Percentiles rank a stretch among this genome's conserved stretches.
phyloP scores from a whole-genome alignment of 2,329 filamentous ascomycete species.

The Cyphellophora attinorum region DNA sequence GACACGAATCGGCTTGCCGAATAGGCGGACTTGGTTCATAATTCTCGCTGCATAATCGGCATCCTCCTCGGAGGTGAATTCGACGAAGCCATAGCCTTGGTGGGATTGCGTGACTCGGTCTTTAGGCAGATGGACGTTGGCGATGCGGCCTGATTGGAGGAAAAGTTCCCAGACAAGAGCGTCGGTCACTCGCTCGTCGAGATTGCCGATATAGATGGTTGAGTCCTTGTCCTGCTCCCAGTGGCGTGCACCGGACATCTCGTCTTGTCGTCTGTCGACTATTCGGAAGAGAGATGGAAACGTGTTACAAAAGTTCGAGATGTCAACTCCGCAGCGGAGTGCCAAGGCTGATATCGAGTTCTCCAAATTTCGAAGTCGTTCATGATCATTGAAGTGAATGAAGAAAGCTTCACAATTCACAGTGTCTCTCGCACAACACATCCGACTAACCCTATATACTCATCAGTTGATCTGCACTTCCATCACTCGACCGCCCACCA shows the following conservation, averaged over 20 bases:
- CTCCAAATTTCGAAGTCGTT: too few relatives aligned
- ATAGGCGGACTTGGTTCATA: constrained; percentile 91
- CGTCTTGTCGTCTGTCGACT: too few relatives aligned
- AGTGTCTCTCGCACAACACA: too few relatives aligned
- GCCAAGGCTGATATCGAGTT: constrained; percentile 1
- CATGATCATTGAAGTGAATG: too few relatives aligned
- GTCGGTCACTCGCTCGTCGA: constrained; percentile 90
- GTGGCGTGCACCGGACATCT: constrained; percentile 64
- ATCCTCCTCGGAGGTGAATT: constrained; percentile 90
- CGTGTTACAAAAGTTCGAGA: constrained; percentile 4
- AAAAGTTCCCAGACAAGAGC: constrained; percentile 94
- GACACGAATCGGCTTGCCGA: constrained; percentile 88
- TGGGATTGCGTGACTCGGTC: constrained; percentile 94
- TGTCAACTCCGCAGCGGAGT: too few relatives aligned
- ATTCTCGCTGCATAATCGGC: constrained; percentile 94
- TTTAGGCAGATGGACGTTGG: constrained; percentile 96
- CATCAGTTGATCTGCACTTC: too few relatives aligned
- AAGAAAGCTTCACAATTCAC: too few relatives aligned
- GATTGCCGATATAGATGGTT: constrained; percentile 95
- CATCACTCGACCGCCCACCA: too few relatives aligned
- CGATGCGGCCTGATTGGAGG: constrained; percentile 93
- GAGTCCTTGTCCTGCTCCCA: constrained; percentile 98
- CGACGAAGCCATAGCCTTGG: constrained; percentile 97
- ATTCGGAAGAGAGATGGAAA: too few relatives aligned
- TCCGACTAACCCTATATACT: too few relatives aligned